Percentiles rank a stretch among this genome's conserved stretches.
Evolutionary conservation across 331 rosid species (phyloP).

Genomic region (Pyracantha coccinea): DNA sequence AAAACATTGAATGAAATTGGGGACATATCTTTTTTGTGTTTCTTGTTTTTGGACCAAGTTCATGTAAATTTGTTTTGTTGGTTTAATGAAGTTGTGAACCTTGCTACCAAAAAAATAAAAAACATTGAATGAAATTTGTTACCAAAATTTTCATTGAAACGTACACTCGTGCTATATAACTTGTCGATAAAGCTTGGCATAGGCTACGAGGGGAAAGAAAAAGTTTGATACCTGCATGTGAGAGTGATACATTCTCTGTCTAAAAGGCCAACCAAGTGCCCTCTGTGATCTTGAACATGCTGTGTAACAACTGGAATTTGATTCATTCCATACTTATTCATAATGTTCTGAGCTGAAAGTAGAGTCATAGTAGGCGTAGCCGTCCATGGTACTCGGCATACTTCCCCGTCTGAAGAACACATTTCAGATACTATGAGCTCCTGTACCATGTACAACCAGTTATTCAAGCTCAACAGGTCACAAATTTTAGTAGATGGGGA

Average conservation of each 20-base stretch:
- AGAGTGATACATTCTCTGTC: conserved; percentile 65
- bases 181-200: not conserved
- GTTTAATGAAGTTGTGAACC: too few species aligned
- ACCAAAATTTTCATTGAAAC: not conserved
- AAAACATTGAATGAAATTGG: not conserved
- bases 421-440: conserved; percentile 71
- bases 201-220: not conserved
- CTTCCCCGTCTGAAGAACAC: conserved; percentile 50
- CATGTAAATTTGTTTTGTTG: too few species aligned
- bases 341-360: conserved; percentile 52
- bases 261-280: conserved; percentile 68
- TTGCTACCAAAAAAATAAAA: too few species aligned
- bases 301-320: conserved; percentile 62
- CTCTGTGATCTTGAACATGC: conserved; percentile 29
- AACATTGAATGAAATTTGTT: not conserved
- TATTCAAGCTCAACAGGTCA: conserved; percentile 10
- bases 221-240: conserved; percentile 62
- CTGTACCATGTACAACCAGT: conserved; percentile 33
- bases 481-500: not conserved
- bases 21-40: too few species aligned
- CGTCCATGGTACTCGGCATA: conserved; percentile 59
- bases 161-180: not conserved
- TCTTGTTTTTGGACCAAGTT: too few species aligned
- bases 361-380: conserved; percentile 83
- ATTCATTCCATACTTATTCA: conserved; percentile 54